phyloP scores from a whole-genome alignment of 1,284 basidiomycete genomes.

The Rhodotorula sp. region DNA sequence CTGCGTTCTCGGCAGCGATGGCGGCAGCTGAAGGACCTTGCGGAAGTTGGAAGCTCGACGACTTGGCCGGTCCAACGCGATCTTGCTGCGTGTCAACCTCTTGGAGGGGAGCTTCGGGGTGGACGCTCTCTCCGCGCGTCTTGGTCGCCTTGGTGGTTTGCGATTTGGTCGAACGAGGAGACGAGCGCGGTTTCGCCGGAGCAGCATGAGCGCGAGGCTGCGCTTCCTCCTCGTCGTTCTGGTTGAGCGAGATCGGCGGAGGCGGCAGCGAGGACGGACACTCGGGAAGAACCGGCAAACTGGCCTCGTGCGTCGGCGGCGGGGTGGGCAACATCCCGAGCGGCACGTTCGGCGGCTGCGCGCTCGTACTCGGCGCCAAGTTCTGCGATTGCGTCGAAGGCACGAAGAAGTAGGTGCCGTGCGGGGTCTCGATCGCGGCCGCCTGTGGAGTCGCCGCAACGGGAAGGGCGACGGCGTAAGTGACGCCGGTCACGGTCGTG shows the following conservation, averaged over 20 bases:
- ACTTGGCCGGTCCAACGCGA: slow-evolving; percentile 1
- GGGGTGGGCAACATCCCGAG: neutral
- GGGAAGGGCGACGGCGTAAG: slow-evolving; percentile 18
- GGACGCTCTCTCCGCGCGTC: neutral
- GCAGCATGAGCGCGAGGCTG: neutral
- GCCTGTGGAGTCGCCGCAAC: slow-evolving; percentile 12
- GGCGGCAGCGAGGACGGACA: neutral
- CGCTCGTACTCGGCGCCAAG: neutral
- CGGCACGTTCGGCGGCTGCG: neutral
- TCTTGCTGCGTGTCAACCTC: no score
- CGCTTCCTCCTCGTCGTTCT: neutral
- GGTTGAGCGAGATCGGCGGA: slow-evolving; percentile 4
- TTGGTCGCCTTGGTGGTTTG: neutral
- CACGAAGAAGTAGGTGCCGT: slow-evolving; percentile 41
- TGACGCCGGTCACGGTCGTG: slow-evolving; percentile 14
- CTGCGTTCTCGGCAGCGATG: neutral
- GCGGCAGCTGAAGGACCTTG: neutral
- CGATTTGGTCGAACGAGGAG: neutral
- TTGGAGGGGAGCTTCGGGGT: no score
- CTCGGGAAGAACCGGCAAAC: neutral
- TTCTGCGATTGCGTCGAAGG: slow-evolving; percentile 1
- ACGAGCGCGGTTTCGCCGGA: neutral
- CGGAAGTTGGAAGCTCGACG: neutral
- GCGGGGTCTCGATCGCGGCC: slow-evolving; percentile 35
- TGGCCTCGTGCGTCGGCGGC: neutral